Evolutionary conservation across 1,284 basidiomycete genomes (phyloP).

Genomic region (Erythrobasidium hasegawianum): DNA sequence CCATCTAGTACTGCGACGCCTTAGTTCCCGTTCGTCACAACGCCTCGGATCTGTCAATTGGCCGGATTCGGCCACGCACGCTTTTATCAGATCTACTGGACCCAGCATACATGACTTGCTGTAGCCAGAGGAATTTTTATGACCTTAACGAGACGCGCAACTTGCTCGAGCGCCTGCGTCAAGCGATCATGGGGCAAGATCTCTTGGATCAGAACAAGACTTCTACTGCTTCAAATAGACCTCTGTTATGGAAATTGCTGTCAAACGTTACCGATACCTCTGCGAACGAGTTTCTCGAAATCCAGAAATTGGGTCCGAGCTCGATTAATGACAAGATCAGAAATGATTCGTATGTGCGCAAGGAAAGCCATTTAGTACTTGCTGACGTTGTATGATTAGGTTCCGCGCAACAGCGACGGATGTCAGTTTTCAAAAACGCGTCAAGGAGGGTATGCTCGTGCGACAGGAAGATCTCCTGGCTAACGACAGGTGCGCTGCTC

Average conservation of each 20-base stretch:
- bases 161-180: conserved; percentile 9
- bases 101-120: not conserved
- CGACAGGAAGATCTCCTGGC: conserved; percentile 82
- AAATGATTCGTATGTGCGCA: conserved; percentile 51
- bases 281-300: conserved; percentile 72
- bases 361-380: not conserved
- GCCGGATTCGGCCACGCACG: too few species aligned
- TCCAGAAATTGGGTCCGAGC: conserved; percentile 52
- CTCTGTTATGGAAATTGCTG: conserved; percentile 81
- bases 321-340: conserved; percentile 50
- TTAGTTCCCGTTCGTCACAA: too few species aligned
- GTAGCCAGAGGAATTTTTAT: not conserved
- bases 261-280: conserved; percentile 67
- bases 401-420: conserved; percentile 89
- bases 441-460: conserved; percentile 94
- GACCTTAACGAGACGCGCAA: not conserved
- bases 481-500: conserved; percentile 53
- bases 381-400: not conserved
- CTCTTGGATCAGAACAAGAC: conserved; percentile 6
- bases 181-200: conserved; percentile 11
- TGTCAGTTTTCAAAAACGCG: conserved; percentile 86
- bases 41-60: too few species aligned
- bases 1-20: not conserved
- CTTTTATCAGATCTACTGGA: too few species aligned
- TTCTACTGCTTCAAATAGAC: conserved; percentile 37